Conservation (phyloP, 1,139 yeast species). For the Protomyces inouyei region DNA sequence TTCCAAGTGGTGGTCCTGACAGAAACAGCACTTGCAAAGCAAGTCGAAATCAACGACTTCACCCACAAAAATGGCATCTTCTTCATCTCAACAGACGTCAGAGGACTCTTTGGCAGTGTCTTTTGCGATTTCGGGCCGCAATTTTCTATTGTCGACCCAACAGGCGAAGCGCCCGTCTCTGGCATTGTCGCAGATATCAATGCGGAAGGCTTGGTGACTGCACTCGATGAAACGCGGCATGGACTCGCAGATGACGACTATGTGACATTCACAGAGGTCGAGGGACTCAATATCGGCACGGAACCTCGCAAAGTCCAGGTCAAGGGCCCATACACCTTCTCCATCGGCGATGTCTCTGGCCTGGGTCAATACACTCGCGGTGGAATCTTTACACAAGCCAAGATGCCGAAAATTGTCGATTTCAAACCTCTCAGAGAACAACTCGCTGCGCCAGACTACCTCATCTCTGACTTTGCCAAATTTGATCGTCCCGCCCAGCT, state of each 20-base stretch:
- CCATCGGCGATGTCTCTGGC: slow-evolving; percentile 49
- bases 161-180: slow-evolving; percentile 84
- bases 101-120: slow-evolving; percentile 82
- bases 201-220: slow-evolving; percentile 82
- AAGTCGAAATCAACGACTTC: slow-evolving; percentile 65
- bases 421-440: slow-evolving; percentile 66
- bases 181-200: slow-evolving; percentile 79
- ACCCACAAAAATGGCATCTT: slow-evolving; percentile 72
- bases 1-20: slow-evolving; percentile 83
- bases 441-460: slow-evolving; percentile 68
- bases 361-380: slow-evolving; percentile 69
- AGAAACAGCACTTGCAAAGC: slow-evolving; percentile 67
- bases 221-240: slow-evolving; percentile 87
- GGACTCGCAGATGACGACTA: slow-evolving; percentile 88
- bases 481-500: slow-evolving; percentile 86
- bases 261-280: slow-evolving; percentile 82
- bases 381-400: slow-evolving; percentile 88
- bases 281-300: slow-evolving; percentile 62
- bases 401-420: slow-evolving; percentile 61
- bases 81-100: slow-evolving; percentile 72
- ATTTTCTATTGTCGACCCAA: slow-evolving; percentile 74
- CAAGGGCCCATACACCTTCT: slow-evolving; percentile 89
- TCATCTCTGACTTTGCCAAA: slow-evolving; percentile 84
- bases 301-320: slow-evolving; percentile 71
- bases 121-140: slow-evolving; percentile 86